These are phyloP conservation scores for Vicia faba DNA, from an alignment of 306 rosid species.

Conservation along the genomic window DNA sequence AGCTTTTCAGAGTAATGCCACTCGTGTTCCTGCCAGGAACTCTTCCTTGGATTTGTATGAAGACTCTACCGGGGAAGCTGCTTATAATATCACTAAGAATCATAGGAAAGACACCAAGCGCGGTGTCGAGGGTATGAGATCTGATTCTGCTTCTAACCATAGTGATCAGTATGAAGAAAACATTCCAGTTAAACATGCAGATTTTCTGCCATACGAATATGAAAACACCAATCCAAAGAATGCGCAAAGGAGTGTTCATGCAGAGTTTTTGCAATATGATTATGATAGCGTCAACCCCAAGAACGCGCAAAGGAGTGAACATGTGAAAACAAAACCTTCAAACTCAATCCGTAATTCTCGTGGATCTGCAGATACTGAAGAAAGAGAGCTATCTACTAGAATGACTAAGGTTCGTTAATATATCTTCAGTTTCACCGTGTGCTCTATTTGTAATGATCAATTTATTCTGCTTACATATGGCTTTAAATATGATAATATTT, in stretches of 20 bases:
- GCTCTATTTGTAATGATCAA: neutral
- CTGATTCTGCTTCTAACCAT: slow-evolving; percentile 57
- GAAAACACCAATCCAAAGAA: slow-evolving; percentile 49
- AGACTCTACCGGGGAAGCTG: slow-evolving; percentile 58
- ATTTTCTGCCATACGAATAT: slow-evolving; percentile 38
- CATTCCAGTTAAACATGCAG: slow-evolving; percentile 47
- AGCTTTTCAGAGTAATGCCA: slow-evolving; percentile 36
- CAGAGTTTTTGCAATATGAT: slow-evolving; percentile 41
- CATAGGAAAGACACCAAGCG: slow-evolving; percentile 54
- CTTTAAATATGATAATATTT: slow-evolving; percentile 30
- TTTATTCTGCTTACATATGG: slow-evolving; percentile 18
- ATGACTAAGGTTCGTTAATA: slow-evolving; percentile 50
- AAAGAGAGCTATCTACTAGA: slow-evolving; percentile 48
- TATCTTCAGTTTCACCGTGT: slow-evolving; percentile 29
- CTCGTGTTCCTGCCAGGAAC: slow-evolving; percentile 55
- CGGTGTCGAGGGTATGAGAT: slow-evolving; percentile 53
- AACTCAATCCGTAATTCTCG: slow-evolving; percentile 43
- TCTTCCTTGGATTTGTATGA: slow-evolving; percentile 66
- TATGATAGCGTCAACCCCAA: slow-evolving; percentile 49
- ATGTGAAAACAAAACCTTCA: slow-evolving; percentile 55
- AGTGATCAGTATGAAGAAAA: slow-evolving; percentile 60
- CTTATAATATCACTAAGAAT: slow-evolving; percentile 53
- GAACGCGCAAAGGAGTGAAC: slow-evolving; percentile 53
- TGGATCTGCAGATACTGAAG: slow-evolving; percentile 51
- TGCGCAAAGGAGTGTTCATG: slow-evolving; percentile 53